These are phyloP conservation scores for Cladophialophora carrionii DNA, from an alignment of 2,329 filamentous ascomycete genomes.

Conservation along the genomic window DNA sequence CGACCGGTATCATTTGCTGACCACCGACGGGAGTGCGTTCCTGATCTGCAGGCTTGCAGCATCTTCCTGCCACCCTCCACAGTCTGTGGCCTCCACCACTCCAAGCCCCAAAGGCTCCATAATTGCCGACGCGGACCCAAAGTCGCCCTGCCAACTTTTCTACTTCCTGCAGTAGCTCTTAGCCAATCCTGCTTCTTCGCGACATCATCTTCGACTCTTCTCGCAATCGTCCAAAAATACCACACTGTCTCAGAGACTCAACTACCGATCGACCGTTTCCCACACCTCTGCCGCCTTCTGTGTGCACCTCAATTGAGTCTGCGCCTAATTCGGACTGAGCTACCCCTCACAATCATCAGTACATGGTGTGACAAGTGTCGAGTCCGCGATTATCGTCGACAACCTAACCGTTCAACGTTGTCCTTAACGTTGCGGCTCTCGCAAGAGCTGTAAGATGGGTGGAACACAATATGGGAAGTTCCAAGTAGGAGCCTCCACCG, in stretches of 20 bases:
- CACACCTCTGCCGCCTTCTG: conserved; percentile 6
- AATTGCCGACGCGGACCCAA: conserved; percentile 19
- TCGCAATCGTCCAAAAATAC: conserved; percentile 29
- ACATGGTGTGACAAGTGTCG: conserved; percentile 21
- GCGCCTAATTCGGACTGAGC: background rate
- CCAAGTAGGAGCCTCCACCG: conserved; percentile 50
- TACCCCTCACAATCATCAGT: conserved; percentile 8
- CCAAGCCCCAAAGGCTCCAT: conserved; percentile 7
- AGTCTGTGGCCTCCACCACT: background rate
- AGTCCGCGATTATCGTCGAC: conserved; percentile 6
- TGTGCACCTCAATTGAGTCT: conserved; percentile 6
- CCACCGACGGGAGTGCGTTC: background rate
- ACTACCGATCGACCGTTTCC: conserved; percentile 8
- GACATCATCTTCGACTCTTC: conserved; percentile 3
- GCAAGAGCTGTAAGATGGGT: conserved; percentile 47
- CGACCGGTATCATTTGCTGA: background rate
- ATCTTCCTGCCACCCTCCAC: conserved; percentile 3
- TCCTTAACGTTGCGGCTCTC: conserved; percentile 7
- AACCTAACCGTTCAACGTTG: background rate
- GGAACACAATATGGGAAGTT: conserved; percentile 63
- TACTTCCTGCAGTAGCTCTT: conserved; percentile 19
- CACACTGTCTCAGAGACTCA: conserved; percentile 11
- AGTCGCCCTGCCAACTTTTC: conserved; percentile 35
- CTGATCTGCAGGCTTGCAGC: conserved; percentile 15
- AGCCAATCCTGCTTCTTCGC: conserved; percentile 25